A percentile compares a stretch with the other conserved stretches of the same genome.
These are phyloP conservation scores for Ophiostoma populinum DNA, from an alignment of 2,329 filamentous ascomycete species.

Conservation along the genomic window DNA sequence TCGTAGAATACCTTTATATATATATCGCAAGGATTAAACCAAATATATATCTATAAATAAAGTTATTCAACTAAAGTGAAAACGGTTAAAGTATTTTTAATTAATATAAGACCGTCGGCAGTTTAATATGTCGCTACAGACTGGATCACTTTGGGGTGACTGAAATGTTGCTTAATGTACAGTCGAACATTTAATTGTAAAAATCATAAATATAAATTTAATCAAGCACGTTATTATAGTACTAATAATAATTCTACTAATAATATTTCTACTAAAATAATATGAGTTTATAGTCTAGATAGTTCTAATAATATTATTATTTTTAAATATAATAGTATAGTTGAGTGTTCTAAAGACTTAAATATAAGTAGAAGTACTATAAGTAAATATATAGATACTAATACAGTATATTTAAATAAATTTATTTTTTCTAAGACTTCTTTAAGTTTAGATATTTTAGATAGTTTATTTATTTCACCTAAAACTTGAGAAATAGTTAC, in stretches of 20 bases:
- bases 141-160: too few relatives aligned
- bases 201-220: not conserved
- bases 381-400: too few relatives aligned
- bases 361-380: too few relatives aligned
- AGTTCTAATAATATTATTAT: not conserved
- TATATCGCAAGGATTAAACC: slow-evolving; percentile 3
- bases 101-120: too few relatives aligned
- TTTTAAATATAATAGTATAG: not conserved
- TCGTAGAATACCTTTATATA: too few relatives aligned
- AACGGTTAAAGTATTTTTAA: slow-evolving; percentile 3
- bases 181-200: too few relatives aligned
- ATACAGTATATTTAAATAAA: not conserved
- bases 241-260: not conserved
- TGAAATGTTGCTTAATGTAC: too few relatives aligned
- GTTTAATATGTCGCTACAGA: too few relatives aligned
- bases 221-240: not conserved
- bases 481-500: not conserved
- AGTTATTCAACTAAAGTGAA: slow-evolving; percentile 3
- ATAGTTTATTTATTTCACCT: not conserved
- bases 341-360: too few relatives aligned
- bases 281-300: not conserved
- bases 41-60: slow-evolving; percentile 1
- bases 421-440: not conserved
- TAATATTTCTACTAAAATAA: not conserved
- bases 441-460: not conserved